phyloP scores from a whole-genome alignment of 2,329 filamentous ascomycete species.

The Colletotrichum gloeosporioides region DNA sequence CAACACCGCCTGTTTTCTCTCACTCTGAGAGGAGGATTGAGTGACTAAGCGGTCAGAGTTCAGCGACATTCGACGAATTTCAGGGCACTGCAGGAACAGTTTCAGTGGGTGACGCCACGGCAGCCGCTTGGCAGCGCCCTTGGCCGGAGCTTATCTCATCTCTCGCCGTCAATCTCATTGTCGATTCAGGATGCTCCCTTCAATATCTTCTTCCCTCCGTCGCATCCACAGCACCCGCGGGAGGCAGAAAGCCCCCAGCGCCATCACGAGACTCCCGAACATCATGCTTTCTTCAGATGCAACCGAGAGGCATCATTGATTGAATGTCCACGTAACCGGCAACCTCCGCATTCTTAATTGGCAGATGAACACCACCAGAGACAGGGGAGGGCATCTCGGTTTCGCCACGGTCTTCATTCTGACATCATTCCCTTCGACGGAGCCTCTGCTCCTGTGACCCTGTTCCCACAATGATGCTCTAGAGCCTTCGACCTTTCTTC shows the following conservation, averaged over 20 bases:
- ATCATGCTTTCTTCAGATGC: not conserved
- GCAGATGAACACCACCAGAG: not conserved
- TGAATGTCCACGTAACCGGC: not conserved
- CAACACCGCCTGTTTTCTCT: not conserved
- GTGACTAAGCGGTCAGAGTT: not conserved
- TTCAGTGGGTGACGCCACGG: not conserved
- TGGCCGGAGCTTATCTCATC: not conserved
- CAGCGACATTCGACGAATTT: not conserved
- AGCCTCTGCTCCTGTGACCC: not conserved
- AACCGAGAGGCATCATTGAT: not conserved
- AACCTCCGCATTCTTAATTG: not conserved
- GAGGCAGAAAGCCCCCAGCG: not conserved
- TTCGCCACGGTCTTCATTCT: constrained; percentile 16
- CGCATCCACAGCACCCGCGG: not conserved
- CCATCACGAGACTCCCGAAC: not conserved
- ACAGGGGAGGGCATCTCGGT: not conserved
- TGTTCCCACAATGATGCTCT: not conserved
- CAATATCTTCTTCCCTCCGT: not conserved
- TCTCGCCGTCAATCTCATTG: not conserved
- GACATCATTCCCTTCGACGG: constrained; percentile 8
- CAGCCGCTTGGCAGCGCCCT: not conserved
- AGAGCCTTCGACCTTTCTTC: not conserved
- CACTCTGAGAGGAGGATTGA: fast-evolving
- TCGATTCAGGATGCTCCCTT: not conserved
- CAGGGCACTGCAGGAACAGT: not conserved